A percentile compares a stretch with the other conserved stretches of the same genome.
Evolutionary conservation across 176 grass and related monocot genomes (phyloP).

Genomic region (Phoenix dactylifera): DNA sequence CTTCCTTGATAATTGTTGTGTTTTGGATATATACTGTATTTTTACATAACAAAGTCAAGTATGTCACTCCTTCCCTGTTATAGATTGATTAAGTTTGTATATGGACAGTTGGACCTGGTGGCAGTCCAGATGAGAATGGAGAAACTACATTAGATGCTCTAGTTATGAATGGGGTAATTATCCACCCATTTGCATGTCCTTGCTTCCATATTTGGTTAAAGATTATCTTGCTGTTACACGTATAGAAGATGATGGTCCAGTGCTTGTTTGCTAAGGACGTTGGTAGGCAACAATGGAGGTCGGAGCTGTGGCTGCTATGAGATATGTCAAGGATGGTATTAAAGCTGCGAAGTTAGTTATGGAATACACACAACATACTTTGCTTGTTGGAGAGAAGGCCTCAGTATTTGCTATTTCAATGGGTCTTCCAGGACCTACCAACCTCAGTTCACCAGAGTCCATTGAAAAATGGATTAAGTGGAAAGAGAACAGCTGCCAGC

Average conservation of each 20-base stretch:
- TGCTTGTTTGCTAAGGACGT: slow-evolving; percentile 17
- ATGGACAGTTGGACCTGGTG: slow-evolving; percentile 70
- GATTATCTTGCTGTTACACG: neutral
- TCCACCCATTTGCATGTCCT: slow-evolving; percentile 13
- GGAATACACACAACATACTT: slow-evolving; percentile 63
- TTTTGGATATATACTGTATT: no score
- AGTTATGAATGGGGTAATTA: slow-evolving; percentile 89
- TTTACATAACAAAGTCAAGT: no score
- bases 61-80: neutral
- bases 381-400: slow-evolving; percentile 88
- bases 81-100: slow-evolving; percentile 16
- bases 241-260: slow-evolving; percentile 20
- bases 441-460: slow-evolving; percentile 75
- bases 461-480: slow-evolving; percentile 60
- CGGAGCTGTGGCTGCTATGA: slow-evolving; percentile 82
- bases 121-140: slow-evolving; percentile 82
- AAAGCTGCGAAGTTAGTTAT: slow-evolving; percentile 77
- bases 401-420: slow-evolving; percentile 91
- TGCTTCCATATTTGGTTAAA: neutral
- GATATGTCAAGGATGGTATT: slow-evolving; percentile 87
- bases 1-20: no score
- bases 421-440: slow-evolving; percentile 79
- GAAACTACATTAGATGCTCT: slow-evolving; percentile 98
- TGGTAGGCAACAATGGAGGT: slow-evolving; percentile 82
- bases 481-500: slow-evolving; percentile 64